Base-by-base conservation (phyloP, 2,329 filamentous ascomycete genomes). In the Aspergillus costaricaensis region DNA sequence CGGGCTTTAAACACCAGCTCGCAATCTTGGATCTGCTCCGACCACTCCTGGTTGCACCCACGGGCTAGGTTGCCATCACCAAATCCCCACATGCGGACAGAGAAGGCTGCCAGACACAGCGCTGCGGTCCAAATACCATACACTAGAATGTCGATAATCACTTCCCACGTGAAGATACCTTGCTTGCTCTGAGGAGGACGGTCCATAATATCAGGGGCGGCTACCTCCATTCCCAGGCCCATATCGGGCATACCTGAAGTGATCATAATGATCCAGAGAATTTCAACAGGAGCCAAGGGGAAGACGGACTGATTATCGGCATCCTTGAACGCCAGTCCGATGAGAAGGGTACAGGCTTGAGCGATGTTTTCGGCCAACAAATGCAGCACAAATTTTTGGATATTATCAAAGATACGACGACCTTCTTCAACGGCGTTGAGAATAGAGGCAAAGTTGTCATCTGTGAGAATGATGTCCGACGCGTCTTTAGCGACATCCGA, bases 211-310 rank as follows among this genome's bases (percentile, higher is more conserved):
- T 94, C 90, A 2, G 85, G 83, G 0, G 88, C 86, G 0, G 91
- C 91, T 48, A 83, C 79, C 75, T 96, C 92, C 67, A 92, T 89
- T 19, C 92, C 91, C 1, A 96, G 85, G 44, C 92, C 92, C 80
- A 96, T 95, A 60, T 93, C 92, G 1, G 92, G 92, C 74, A 95
- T 87, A 60, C 89, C 91, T 43, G 91, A 94, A 0, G 92, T 96
- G 58, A 95, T 85, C 90, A 96, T 94, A 76, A 96, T 96, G 74
- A 96, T 91, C 92, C 91, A 96, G 61, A 96, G 85, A 63, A 96
- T 94, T 69, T 96, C 88, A 9, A 96, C 86, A 0, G 92, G 91
- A 0, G 91, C 87, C 48, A 96, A 85, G 4, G 92, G 92, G 75
- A 96, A 96, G 8, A 96, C 91, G 0, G 91, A 95, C 61, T 91